Conservation (phyloP, 1,139 yeast species). For the Zygotorulaspora mrakii region DNA sequence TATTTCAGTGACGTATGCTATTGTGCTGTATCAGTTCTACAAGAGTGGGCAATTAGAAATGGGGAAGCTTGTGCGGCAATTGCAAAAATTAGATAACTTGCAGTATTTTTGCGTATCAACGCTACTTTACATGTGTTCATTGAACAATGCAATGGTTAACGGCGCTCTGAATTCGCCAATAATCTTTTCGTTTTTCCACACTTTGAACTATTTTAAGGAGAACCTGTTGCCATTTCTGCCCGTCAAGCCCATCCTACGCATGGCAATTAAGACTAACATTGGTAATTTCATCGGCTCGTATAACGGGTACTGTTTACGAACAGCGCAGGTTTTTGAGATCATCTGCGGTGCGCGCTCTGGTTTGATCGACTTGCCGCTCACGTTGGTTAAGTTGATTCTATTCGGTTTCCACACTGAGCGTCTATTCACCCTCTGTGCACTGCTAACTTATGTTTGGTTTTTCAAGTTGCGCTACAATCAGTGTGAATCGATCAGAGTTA, state of each 20-base stretch:
- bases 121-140: constrained; percentile 20
- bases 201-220: constrained; percentile 46
- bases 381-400: constrained; percentile 14
- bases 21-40: constrained; percentile 34
- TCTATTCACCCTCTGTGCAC: constrained; percentile 18
- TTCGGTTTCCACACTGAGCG: constrained; percentile 12
- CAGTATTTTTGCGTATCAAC: constrained; percentile 31
- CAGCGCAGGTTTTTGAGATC: constrained; percentile 33
- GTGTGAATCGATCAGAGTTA: constrained; percentile 22
- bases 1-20: constrained; percentile 31
- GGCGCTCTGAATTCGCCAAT: constrained; percentile 51
- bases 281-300: constrained; percentile 25
- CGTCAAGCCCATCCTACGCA: constrained; percentile 21
- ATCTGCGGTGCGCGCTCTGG: constrained; percentile 26
- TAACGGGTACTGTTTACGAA: constrained; percentile 26
- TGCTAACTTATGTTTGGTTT: constrained; percentile 26
- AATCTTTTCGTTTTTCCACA: constrained; percentile 57
- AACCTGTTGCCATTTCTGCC: constrained; percentile 37
- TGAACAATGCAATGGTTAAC: constrained; percentile 27
- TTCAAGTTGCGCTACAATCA: constrained; percentile 31
- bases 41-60: constrained; percentile 30
- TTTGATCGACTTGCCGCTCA: constrained; percentile 23
- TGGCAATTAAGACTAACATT: constrained; percentile 20
- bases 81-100: constrained; percentile 30
- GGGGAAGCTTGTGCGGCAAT: constrained; percentile 18